These are phyloP conservation scores for Tulasnella sp. DNA, from an alignment of 768 basidiomycete genomes.

Conservation along the genomic window DNA sequence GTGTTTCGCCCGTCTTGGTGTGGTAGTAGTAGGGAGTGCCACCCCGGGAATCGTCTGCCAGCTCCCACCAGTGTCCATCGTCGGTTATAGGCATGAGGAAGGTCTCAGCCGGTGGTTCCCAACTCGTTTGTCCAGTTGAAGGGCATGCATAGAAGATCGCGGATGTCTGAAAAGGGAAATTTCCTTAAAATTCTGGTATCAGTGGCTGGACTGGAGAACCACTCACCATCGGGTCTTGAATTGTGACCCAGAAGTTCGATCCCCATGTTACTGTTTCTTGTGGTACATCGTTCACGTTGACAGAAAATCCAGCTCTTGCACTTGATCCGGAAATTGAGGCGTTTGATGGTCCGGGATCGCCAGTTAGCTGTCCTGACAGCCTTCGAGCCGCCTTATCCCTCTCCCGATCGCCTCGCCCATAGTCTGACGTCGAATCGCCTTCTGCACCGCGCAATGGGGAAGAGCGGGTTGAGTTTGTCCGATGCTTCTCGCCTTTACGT, in stretches of 20 bases:
- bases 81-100: slow-evolving; percentile 68
- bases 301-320: not conserved
- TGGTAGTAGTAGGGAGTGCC: slow-evolving; percentile 93
- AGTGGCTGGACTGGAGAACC: not conserved
- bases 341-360: slow-evolving; percentile 9
- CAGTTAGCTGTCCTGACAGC: slow-evolving; percentile 20
- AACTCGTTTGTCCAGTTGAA: slow-evolving; percentile 86
- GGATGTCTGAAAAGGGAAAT: slow-evolving; percentile 45
- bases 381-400: slow-evolving; percentile 7
- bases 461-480: slow-evolving; percentile 14
- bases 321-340: not conserved
- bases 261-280: slow-evolving; percentile 58
- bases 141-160: slow-evolving; percentile 90
- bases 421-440: not conserved
- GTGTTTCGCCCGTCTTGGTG: slow-evolving; percentile 86
- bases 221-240: slow-evolving; percentile 86
- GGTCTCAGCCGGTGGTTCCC: slow-evolving; percentile 85
- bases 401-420: slow-evolving; percentile 2
- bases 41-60: slow-evolving; percentile 78
- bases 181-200: not conserved
- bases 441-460: slow-evolving; percentile 3
- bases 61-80: slow-evolving; percentile 96
- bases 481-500: slow-evolving; percentile 22
- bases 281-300: slow-evolving; percentile 10
- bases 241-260: slow-evolving; percentile 91